Conservation (phyloP, 495 filamentous ascomycete genomes). For the Coniosporium apollinis region DNA sequence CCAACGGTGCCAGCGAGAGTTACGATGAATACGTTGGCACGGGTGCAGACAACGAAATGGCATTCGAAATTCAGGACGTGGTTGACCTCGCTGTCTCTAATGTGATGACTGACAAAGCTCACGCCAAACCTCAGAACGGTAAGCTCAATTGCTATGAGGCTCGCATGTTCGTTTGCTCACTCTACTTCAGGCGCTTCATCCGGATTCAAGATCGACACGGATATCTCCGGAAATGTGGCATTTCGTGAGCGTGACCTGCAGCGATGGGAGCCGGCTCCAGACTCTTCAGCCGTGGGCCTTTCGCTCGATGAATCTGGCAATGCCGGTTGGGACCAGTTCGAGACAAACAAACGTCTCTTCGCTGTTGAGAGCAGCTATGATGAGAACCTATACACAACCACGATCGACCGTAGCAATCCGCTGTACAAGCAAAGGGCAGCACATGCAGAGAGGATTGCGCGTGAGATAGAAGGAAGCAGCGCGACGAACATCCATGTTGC, state of each 20-base stretch:
- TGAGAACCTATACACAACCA: slow-evolving; percentile 86
- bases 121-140: slow-evolving; percentile 57
- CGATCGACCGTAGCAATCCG: slow-evolving; percentile 67
- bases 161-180: slow-evolving; percentile 2
- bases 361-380: slow-evolving; percentile 77
- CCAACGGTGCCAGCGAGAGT: slow-evolving; percentile 39
- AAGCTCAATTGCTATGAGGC: no score
- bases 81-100: slow-evolving; percentile 46
- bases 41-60: slow-evolving; percentile 47
- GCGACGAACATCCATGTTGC: slow-evolving; percentile 62
- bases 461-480: slow-evolving; percentile 65
- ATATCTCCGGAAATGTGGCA: slow-evolving; percentile 61
- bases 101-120: slow-evolving; percentile 31
- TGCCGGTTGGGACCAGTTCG: slow-evolving; percentile 78
- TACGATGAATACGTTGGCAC: slow-evolving; percentile 39
- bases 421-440: slow-evolving; percentile 60
- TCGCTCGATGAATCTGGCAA: slow-evolving; percentile 44
- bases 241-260: slow-evolving; percentile 62
- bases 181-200: slow-evolving; percentile 28
- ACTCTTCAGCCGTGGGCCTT: slow-evolving; percentile 41
- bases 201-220: slow-evolving; percentile 70
- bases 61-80: slow-evolving; percentile 65
- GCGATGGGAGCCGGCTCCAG: slow-evolving; percentile 62
- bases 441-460: slow-evolving; percentile 65
- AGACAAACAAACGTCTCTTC: slow-evolving; percentile 71